A percentile compares a stretch with the other conserved stretches of the same genome.
Conservation (phyloP, 768 basidiomycete genomes). For the Tylopilus plumbeoviolaceoides region DNA sequence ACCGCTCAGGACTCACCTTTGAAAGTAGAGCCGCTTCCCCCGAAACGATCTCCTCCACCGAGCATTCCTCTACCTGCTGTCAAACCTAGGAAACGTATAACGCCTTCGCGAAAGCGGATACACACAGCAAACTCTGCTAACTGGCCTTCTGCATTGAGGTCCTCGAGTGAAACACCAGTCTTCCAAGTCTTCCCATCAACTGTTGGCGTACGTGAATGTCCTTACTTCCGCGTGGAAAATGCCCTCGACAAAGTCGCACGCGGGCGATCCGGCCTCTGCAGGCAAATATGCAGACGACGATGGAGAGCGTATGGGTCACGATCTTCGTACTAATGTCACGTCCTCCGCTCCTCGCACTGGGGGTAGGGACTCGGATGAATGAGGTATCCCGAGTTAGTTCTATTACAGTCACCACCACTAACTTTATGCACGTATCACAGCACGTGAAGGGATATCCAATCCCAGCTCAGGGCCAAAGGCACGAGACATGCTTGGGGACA, state of each 20-base stretch:
- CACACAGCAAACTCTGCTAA: constrained; percentile 21
- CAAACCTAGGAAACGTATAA: constrained; percentile 69
- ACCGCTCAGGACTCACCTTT: constrained; percentile 17
- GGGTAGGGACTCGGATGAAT: constrained; percentile 73
- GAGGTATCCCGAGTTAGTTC: constrained; percentile 41
- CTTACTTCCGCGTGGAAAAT: constrained; percentile 29
- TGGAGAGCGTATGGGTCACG: constrained; percentile 30
- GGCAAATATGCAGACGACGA: constrained; percentile 49
- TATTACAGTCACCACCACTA: background rate
- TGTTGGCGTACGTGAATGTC: constrained; percentile 32
- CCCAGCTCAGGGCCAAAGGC: constrained; percentile 36
- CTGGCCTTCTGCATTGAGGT: constrained; percentile 8
- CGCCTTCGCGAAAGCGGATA: constrained; percentile 62
- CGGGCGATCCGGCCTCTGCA: constrained; percentile 46
- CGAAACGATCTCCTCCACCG: constrained; percentile 9
- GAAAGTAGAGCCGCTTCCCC: constrained; percentile 15
- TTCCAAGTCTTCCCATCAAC: constrained; percentile 29
- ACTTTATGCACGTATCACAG: constrained; percentile 1
- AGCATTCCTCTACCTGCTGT: constrained; percentile 22
- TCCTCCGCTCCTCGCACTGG: constrained; percentile 60
- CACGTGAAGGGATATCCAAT: constrained; percentile 34
- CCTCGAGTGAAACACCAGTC: constrained; percentile 22
- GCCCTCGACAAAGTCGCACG: constrained; percentile 26
- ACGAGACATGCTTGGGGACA: constrained; percentile 60
- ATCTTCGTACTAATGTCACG: constrained; percentile 34